Percentiles rank a stretch among this genome's conserved stretches.
Conservation (phyloP, 2,329 filamentous ascomycete species). For the Fusarium agapanthi region DNA sequence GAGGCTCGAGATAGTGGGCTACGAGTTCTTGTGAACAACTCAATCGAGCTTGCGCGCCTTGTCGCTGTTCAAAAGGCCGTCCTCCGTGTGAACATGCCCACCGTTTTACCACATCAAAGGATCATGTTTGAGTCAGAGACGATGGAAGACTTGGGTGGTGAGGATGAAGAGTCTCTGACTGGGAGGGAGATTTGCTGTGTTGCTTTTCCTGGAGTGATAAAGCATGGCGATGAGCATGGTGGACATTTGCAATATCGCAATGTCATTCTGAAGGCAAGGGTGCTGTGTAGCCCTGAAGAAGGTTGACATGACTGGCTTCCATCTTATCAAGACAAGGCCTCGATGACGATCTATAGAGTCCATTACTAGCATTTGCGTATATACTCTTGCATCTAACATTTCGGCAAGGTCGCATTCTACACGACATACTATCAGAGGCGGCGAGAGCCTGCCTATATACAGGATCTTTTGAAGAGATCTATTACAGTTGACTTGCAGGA, state of each 20-base stretch:
- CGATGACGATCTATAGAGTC: neutral
- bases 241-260: constrained; percentile 68
- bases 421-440: neutral
- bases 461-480: neutral
- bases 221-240: constrained; percentile 71
- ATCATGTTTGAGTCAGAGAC: constrained; percentile 64
- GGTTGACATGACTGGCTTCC: neutral
- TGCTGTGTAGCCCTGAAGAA: constrained; percentile 63
- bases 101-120: constrained; percentile 60
- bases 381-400: neutral
- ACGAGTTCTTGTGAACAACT: constrained; percentile 59
- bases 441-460: neutral
- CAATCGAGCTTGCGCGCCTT: constrained; percentile 65
- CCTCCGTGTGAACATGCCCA: constrained; percentile 65
- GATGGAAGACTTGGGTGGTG: constrained; percentile 74
- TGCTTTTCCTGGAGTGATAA: constrained; percentile 71
- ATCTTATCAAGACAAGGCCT: neutral
- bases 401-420: neutral
- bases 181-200: constrained; percentile 67
- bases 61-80: constrained; percentile 67
- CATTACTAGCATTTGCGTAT: neutral
- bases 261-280: constrained; percentile 71
- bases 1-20: constrained; percentile 62
- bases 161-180: constrained; percentile 64
- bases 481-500: neutral